phyloP scores from a whole-genome alignment of 257 asterid species.

The Solanum sitiens region DNA sequence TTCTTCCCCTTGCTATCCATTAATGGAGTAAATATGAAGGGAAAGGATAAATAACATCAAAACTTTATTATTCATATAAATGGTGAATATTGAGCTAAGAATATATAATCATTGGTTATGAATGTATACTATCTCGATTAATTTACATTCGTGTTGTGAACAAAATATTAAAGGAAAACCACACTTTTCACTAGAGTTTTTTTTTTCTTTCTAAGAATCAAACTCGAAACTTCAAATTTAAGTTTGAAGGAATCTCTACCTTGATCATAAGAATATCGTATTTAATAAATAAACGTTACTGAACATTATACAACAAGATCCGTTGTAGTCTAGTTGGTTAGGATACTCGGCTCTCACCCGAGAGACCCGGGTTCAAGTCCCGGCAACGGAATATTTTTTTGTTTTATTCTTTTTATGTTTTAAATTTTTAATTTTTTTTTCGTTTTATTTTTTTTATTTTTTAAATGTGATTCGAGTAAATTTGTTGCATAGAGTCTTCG shows the following conservation, averaged over 20 bases:
- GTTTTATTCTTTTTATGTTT: too few relatives aligned
- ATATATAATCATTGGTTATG: too few relatives aligned
- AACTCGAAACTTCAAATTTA: not conserved
- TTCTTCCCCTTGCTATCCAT: not conserved
- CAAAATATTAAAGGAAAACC: not conserved
- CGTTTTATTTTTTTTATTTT: too few relatives aligned
- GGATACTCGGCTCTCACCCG: conserved; percentile 99
- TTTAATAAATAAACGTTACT: too few relatives aligned
- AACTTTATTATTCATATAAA: rapidly evolving
- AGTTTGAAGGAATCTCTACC: not conserved
- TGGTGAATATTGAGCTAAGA: too few relatives aligned
- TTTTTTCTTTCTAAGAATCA: not conserved
- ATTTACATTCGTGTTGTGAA: not conserved
- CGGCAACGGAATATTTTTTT: conserved; percentile 36
- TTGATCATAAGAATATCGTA: not conserved
- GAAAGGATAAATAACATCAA: not conserved
- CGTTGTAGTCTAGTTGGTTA: conserved; percentile 99
- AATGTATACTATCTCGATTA: not conserved
- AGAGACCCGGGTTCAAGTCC: conserved; percentile 96
- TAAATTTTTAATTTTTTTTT: too few relatives aligned
- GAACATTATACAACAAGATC: not conserved
- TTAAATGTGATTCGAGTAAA: too few relatives aligned
- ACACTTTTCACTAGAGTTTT: not conserved
- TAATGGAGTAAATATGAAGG: not conserved
- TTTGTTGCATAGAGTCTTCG: too few relatives aligned